Conservation (phyloP, 345 rosid genomes). For the Salix caprea region DNA sequence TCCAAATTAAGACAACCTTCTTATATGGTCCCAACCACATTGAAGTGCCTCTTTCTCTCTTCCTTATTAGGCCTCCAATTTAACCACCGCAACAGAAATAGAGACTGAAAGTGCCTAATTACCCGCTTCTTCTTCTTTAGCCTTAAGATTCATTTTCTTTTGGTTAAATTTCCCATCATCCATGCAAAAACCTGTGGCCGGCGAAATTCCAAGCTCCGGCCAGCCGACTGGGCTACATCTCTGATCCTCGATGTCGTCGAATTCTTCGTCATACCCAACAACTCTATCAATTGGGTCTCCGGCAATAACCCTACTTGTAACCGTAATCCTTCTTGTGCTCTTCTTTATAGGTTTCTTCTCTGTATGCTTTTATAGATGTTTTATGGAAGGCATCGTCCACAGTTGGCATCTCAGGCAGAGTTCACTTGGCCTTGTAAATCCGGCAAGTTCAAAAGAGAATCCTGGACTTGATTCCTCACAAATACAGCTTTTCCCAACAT, state of each 20-base stretch:
- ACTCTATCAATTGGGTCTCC: slow-evolving; percentile 28
- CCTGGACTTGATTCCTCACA: slow-evolving; percentile 60
- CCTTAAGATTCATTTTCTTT: background rate
- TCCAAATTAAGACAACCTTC: slow-evolving; percentile 25
- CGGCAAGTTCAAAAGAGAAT: background rate
- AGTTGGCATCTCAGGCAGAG: slow-evolving; percentile 40
- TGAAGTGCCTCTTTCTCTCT: background rate
- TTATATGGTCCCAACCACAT: background rate
- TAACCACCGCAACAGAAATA: background rate
- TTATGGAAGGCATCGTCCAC: slow-evolving; percentile 38
- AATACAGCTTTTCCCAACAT: slow-evolving; percentile 53
- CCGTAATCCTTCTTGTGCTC: slow-evolving; percentile 49
- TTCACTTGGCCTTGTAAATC: slow-evolving; percentile 19
- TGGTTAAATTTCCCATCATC: slow-evolving; percentile 1
- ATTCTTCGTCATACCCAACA: background rate
- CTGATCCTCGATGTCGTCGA: slow-evolving; percentile 37
- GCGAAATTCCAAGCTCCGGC: slow-evolving; percentile 46
- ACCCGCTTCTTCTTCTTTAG: background rate
- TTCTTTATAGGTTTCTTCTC: slow-evolving; percentile 64
- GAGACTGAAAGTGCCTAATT: background rate
- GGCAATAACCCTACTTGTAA: slow-evolving; percentile 46
- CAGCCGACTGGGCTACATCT: background rate
- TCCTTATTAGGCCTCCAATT: background rate
- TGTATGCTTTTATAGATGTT: slow-evolving; percentile 59
- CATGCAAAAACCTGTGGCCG: slow-evolving; percentile 46